These are phyloP conservation scores for Trematosphaeria pertusa DNA, from an alignment of 2,329 filamentous ascomycete species.

Conservation along the genomic window DNA sequence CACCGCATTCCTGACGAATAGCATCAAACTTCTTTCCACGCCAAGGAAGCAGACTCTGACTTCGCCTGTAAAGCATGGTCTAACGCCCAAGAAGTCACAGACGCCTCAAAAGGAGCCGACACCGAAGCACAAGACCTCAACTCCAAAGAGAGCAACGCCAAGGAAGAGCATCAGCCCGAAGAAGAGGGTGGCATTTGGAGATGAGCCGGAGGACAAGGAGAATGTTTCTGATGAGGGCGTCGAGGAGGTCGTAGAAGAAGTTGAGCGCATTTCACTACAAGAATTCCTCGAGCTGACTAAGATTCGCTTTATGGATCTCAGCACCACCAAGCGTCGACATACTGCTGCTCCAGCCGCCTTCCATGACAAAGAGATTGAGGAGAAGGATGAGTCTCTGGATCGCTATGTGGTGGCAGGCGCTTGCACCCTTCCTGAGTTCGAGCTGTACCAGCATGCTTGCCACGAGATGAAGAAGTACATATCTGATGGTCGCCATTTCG, in stretches of 20 bases:
- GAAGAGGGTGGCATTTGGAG: constrained; percentile 43
- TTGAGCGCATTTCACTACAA: constrained; percentile 78
- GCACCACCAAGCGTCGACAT: constrained; percentile 90
- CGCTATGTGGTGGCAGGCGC: constrained; percentile 86
- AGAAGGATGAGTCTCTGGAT: constrained; percentile 67
- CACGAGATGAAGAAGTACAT: constrained; percentile 97
- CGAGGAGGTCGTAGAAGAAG: constrained; percentile 40
- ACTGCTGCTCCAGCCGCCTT: constrained; percentile 63
- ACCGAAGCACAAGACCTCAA: constrained; percentile 50
- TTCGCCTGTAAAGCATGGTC: constrained; percentile 51
- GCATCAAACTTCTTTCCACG: constrained; percentile 57
- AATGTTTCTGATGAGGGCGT: constrained; percentile 34
- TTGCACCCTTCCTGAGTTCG: constrained; percentile 90
- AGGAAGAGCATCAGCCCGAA: constrained; percentile 41
- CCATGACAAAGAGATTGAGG: constrained; percentile 45
- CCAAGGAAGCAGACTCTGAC: constrained; percentile 55
- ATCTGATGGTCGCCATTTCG: constrained; percentile 86
- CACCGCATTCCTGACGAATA: constrained; percentile 48
- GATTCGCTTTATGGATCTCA: constrained; percentile 97
- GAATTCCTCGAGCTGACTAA: constrained; percentile 95
- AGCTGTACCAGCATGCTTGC: constrained; percentile 94
- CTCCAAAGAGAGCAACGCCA: constrained; percentile 39
- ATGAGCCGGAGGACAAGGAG: constrained; percentile 29
- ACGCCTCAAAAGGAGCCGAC: constrained; percentile 49
- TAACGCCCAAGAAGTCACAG: constrained; percentile 45